These are phyloP conservation scores for Aphanomyces cochlioides DNA, from an alignment of 352 stramenopile genomes.

Conservation along the genomic window DNA sequence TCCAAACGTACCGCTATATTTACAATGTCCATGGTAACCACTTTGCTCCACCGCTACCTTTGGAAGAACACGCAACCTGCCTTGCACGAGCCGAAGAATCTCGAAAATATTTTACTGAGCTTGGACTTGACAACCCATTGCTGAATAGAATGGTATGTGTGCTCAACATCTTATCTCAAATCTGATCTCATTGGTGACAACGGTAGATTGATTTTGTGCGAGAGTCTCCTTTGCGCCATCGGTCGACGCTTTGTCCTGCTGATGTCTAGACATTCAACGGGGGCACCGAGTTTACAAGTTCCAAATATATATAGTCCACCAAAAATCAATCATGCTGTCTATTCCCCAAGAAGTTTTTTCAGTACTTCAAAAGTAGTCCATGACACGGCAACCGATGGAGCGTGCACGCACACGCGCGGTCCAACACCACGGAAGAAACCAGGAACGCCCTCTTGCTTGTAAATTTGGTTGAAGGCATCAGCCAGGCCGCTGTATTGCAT, in stretches of 20 bases:
- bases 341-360: constrained; percentile 68
- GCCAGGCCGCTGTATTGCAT: constrained; percentile 70
- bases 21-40: constrained; percentile 57
- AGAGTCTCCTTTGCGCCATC: constrained; percentile 46
- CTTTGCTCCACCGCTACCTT: constrained; percentile 70
- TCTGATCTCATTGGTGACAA: constrained; percentile 3
- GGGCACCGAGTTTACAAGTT: neutral
- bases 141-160: constrained; percentile 54
- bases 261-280: constrained; percentile 5
- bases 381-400: constrained; percentile 96
- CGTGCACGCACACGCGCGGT: constrained; percentile 93
- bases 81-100: constrained; percentile 52
- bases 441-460: constrained; percentile 87
- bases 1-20: constrained; percentile 73
- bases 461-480: constrained; percentile 83
- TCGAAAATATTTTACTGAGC: constrained; percentile 41
- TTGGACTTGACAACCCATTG: constrained; percentile 38
- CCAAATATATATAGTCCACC: too few species aligned
- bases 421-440: constrained; percentile 95
- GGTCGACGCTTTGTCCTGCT: constrained; percentile 51
- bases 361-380: constrained; percentile 99
- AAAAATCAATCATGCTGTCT: too few species aligned
- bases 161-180: neutral
- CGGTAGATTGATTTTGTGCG: constrained; percentile 68
- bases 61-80: constrained; percentile 51